Evolutionary conservation across 2,329 filamentous ascomycete species (phyloP).

Genomic region (Nothomitra cinnamomea): DNA sequence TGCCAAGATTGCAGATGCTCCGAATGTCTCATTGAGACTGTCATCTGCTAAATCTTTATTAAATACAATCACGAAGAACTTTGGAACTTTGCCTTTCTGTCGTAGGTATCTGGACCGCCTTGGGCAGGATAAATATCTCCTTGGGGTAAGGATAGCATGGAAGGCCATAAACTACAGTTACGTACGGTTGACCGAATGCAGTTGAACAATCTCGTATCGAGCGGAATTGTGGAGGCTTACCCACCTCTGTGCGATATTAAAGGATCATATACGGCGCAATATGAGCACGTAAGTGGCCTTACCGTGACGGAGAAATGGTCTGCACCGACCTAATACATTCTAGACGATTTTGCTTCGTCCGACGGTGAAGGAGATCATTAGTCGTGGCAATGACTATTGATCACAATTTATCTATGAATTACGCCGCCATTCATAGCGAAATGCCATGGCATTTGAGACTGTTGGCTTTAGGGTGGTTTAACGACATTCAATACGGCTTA

Average conservation of each 20-base stretch:
- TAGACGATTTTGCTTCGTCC: slow-evolving; percentile 63
- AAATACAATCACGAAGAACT: slow-evolving; percentile 89
- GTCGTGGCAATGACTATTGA: slow-evolving; percentile 68
- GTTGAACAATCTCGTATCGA: slow-evolving; percentile 72
- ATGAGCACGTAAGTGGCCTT: slow-evolving; percentile 60
- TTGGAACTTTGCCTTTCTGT: slow-evolving; percentile 82
- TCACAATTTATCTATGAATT: neutral
- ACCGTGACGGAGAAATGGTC: slow-evolving; percentile 9
- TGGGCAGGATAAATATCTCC: slow-evolving; percentile 86
- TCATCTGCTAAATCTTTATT: slow-evolving; percentile 73
- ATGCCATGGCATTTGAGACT: too few species aligned
- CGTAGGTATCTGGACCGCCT: slow-evolving; percentile 78
- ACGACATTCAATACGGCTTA: too few species aligned
- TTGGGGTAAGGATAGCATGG: slow-evolving; percentile 46
- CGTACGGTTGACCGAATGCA: slow-evolving; percentile 19
- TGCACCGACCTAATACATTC: slow-evolving; percentile 8
- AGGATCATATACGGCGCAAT: slow-evolving; percentile 88
- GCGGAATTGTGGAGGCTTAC: slow-evolving; percentile 77
- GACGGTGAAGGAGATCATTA: slow-evolving; percentile 75
- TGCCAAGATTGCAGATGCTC: slow-evolving; percentile 53
- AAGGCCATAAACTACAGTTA: neutral
- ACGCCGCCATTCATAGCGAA: too few species aligned
- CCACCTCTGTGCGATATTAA: slow-evolving; percentile 81
- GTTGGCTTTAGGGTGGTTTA: too few species aligned
- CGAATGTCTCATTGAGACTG: slow-evolving; percentile 58